Base-by-base conservation (phyloP, 2,329 filamentous ascomycete genomes). In the Chaetomium globosum region DNA sequence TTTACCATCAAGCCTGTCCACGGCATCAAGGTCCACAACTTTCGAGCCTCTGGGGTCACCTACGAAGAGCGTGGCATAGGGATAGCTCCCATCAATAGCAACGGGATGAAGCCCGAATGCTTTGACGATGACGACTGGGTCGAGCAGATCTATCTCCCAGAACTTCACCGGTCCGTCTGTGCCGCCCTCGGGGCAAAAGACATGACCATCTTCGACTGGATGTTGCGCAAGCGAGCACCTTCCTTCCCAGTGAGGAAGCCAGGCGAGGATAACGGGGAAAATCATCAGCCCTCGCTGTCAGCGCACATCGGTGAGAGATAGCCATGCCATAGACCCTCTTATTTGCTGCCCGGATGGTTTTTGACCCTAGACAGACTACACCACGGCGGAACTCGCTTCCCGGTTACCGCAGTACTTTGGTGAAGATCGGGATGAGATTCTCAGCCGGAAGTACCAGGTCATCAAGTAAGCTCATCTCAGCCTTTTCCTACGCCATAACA, bases 201-300 rank as follows among this genome's bases (percentile, higher is more conserved):
- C 31, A 56, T 56, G 53, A 56, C 31, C 53, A 56, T 56, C n/a
- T 56, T 56, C 16, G 53, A 56, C 53, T 56, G 53, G 53, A 56
- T 56, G 53, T 33, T 56, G 53, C 53, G 53, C 3, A 56, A 56
- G 21, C 53, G 53, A 39, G 53, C 53, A 3, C 31, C 31, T 23
- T 56, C 53, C n/a, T 56, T 56, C 19, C 53, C 53, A n/a, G 53
- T 56, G 53, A 39, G 53, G 21, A 39, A 56, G 53, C 31, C 53
- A 10, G 53, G 53, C 31, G 31, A 56, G 53, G 53, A 56, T 4
- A 56, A 56, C 31, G 53, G 21, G 31, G 53, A 56, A 33, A 21
- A 12, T 10, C 53, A 56, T 16, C 53, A 56, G 31, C 53, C 53
- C 12, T 56, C 53, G 12, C n/a, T 56, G 53, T 56, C 53, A 33